A percentile compares a stretch with the other conserved stretches of the same genome.
Evolutionary conservation across 768 basidiomycete species (phyloP).

Genomic region (Tephrocybe sp.): DNA sequence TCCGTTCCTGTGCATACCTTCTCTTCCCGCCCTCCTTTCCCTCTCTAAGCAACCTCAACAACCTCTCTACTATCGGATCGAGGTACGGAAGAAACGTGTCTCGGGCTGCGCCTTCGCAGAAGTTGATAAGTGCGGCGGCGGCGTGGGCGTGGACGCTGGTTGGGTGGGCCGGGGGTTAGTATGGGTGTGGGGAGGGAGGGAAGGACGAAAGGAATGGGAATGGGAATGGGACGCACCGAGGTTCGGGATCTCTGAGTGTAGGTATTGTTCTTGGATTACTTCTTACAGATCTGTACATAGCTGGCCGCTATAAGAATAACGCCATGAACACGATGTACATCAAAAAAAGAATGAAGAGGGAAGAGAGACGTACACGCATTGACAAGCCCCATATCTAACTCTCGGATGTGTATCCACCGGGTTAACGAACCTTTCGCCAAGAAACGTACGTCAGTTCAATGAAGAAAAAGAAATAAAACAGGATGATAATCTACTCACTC

Average conservation of each 20-base stretch:
- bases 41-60: slow-evolving; percentile 58
- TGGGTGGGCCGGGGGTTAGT: background rate
- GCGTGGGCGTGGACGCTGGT: slow-evolving; percentile 82
- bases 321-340: too few species aligned
- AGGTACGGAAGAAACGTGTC: slow-evolving; percentile 75
- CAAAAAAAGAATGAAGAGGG: background rate
- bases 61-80: slow-evolving; percentile 73
- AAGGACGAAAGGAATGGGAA: background rate
- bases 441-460: background rate
- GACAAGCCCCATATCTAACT: slow-evolving; percentile 77
- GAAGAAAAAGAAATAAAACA: background rate
- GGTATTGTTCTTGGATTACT: slow-evolving; percentile 69
- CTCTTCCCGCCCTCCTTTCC: slow-evolving; percentile 17
- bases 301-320: too few species aligned
- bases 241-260: slow-evolving; percentile 71
- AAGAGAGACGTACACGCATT: slow-evolving; percentile 62
- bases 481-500: slow-evolving; percentile 41
- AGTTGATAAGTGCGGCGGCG: slow-evolving; percentile 85
- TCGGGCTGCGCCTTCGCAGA: slow-evolving; percentile 81
- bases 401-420: slow-evolving; percentile 81
- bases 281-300: slow-evolving; percentile 88
- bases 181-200: background rate
- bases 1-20: slow-evolving; percentile 84
- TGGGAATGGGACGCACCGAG: slow-evolving; percentile 43
- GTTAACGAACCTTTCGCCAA: slow-evolving; percentile 53